Evolutionary conservation across 2,329 filamentous ascomycete species (phyloP).

Genomic region (Ophiostoma sp.): DNA sequence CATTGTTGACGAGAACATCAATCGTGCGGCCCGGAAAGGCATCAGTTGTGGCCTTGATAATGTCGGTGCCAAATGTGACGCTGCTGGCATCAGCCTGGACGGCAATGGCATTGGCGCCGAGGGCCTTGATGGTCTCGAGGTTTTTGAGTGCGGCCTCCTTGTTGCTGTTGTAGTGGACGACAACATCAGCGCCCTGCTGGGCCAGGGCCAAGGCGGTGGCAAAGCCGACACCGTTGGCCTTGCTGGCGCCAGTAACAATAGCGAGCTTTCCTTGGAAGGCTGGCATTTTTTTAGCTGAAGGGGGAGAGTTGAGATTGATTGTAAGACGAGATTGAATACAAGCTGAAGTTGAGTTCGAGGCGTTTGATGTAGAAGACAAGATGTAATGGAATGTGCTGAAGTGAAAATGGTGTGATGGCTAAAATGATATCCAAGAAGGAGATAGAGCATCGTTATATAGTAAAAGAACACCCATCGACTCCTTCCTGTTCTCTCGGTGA

Average conservation of each 20-base stretch:
- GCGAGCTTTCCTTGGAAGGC: slow-evolving; percentile 26
- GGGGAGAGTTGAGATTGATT: neutral
- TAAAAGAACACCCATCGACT: neutral
- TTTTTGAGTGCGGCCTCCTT: slow-evolving; percentile 23
- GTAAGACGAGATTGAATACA: neutral
- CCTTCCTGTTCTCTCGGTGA: neutral
- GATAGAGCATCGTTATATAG: neutral
- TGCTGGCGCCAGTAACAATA: slow-evolving; percentile 27
- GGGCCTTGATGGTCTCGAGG: slow-evolving; percentile 14
- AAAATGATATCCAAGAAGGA: neutral
- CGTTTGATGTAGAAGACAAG: neutral
- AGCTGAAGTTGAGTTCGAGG: neutral
- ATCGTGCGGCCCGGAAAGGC: slow-evolving; percentile 26
- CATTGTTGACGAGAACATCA: slow-evolving; percentile 28
- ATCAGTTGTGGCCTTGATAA: slow-evolving; percentile 21
- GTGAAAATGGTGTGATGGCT: neutral
- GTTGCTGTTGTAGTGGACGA: slow-evolving; percentile 27
- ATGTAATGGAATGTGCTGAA: neutral
- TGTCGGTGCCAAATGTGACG: slow-evolving; percentile 23
- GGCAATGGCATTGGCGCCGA: slow-evolving; percentile 24
- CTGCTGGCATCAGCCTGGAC: slow-evolving; percentile 26
- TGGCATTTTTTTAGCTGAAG: slow-evolving; percentile 12
- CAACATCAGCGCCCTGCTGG: slow-evolving; percentile 26
- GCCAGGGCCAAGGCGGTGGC: slow-evolving; percentile 25
- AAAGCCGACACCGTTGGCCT: slow-evolving; percentile 27